These are phyloP conservation scores for Hemileia vastatrix DNA, from an alignment of 1,284 basidiomycete species.

Conservation along the genomic window DNA sequence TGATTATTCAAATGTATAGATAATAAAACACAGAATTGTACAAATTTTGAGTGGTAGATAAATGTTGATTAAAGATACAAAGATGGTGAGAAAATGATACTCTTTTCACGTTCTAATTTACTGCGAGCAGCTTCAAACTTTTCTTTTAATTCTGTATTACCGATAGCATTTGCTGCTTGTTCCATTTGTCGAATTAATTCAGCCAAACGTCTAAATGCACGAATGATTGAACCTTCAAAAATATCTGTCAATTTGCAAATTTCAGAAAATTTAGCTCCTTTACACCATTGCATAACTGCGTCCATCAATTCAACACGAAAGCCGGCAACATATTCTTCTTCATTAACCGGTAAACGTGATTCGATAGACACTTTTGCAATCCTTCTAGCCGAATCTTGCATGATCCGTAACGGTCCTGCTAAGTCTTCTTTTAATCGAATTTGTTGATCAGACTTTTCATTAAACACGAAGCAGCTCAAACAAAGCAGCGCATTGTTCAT, in stretches of 20 bases:
- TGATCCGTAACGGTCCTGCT: slow-evolving; percentile 75
- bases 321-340: slow-evolving; percentile 86
- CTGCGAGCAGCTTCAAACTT: slow-evolving; percentile 80
- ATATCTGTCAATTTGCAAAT: slow-evolving; percentile 95
- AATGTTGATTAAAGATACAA: too few species aligned
- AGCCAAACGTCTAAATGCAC: slow-evolving; percentile 83
- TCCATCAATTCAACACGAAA: slow-evolving; percentile 99
- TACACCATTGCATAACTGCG: slow-evolving; percentile 91
- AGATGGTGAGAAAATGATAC: too few species aligned
- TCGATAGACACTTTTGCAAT: slow-evolving; percentile 95
- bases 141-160: slow-evolving; percentile 80
- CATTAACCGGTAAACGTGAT: slow-evolving; percentile 73
- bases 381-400: slow-evolving; percentile 88
- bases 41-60: too few species aligned
- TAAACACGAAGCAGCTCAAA: slow-evolving; percentile 96
- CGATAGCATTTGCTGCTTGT: slow-evolving; percentile 82
- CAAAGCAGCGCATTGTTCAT: slow-evolving; percentile 85
- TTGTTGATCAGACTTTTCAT: slow-evolving; percentile 91
- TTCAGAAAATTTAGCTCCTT: slow-evolving; percentile 86
- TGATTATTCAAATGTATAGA: too few species aligned
- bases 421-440: slow-evolving; percentile 85
- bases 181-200: slow-evolving; percentile 94
- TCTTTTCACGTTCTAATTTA: slow-evolving; percentile 81
- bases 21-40: too few species aligned
- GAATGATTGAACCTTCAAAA: slow-evolving; percentile 89